Base-by-base conservation (phyloP, 129 eudicot genomes). In the Chrysanthemum makinoi region DNA sequence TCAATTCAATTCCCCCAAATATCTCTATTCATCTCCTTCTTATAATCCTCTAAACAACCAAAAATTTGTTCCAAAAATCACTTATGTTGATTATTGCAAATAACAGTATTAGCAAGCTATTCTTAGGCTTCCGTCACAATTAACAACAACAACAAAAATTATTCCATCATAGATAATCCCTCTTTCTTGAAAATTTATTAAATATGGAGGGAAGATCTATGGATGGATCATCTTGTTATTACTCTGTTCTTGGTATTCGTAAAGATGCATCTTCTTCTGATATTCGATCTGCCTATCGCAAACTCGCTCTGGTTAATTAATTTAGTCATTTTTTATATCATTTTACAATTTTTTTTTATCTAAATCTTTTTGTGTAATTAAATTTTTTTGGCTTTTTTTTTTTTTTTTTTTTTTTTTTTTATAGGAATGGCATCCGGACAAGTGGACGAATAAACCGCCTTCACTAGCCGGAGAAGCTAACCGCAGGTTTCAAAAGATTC, bases 341-440 rank as follows among this genome's bases (percentile, higher is more conserved):
- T 28, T 52, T 3, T 35, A 33, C 52, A 2, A 15, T 0, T 54
- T 13, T 13, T 11, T 22, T 60, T 15, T 51, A 13, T 33, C 7
- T 53, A n/a, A 3, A 20, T 28, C 2, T 33, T 0, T 46, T 28
- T 43, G 61, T 50, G 11, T 55, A 26, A 56, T 19, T 13, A n/a
- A n/a, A n/a, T n/a, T n/a, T n/a, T n/a, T n/a, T n/a, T n/a, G n/a
- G n/a, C n/a, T n/a, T n/a, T n/a, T n/a, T n/a, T n/a, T n/a, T 15
- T 13, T 5, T 13, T n/a, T 11, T 11, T 60, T 47, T 52, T 20
- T 68, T 51, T 17, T n/a, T 72, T 51, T 17, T n/a, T 48, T 24
- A 28, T 53, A 92, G 98, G 87, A 87, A 80, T 93, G 96, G 98
- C 98, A 93, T 73, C 98, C 98, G 43, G 98, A 93, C 49, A 75